A percentile compares a stretch with the other conserved stretches of the same genome.
phyloP scores from a whole-genome alignment of 208 protist species.

The Balamuthia mandrillaris region DNA sequence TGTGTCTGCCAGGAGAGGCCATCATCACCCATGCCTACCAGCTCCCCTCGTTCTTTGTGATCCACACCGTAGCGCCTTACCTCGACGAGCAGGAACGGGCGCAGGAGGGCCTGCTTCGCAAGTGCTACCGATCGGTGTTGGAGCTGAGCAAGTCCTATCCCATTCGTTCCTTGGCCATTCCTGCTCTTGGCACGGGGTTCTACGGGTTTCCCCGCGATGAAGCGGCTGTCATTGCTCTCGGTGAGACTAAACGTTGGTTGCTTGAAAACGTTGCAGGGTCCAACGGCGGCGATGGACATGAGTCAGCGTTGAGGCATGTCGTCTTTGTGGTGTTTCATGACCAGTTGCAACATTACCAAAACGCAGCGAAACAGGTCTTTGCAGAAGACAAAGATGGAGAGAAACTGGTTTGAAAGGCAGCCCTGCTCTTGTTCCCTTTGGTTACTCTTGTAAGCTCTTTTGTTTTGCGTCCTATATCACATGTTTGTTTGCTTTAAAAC shows the following conservation, averaged over 20 bases:
- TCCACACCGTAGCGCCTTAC: constrained; percentile 19
- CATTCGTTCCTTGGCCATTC: neutral
- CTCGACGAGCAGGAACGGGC: neutral
- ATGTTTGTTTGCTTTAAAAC: no score
- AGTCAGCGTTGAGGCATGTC: no score
- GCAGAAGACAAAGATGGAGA: no score
- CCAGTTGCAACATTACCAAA: no score
- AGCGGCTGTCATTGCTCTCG: neutral
- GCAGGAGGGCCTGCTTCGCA: neutral
- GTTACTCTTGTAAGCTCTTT: no score
- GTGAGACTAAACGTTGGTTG: neutral
- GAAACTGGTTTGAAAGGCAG: no score
- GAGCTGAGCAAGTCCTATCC: neutral
- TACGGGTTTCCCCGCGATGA: neutral
- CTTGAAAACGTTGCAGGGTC: no score
- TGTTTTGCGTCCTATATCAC: no score
- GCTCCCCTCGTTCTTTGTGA: neutral
- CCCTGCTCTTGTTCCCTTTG: no score
- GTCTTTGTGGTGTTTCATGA: no score
- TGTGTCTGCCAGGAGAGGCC: neutral
- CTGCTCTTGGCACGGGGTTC: neutral
- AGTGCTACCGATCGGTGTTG: neutral
- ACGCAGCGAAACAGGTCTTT: no score
- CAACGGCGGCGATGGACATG: no score
- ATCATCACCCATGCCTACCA: neutral